phyloP scores from a whole-genome alignment of 768 basidiomycete genomes.

The Leccinum sublutescens region DNA sequence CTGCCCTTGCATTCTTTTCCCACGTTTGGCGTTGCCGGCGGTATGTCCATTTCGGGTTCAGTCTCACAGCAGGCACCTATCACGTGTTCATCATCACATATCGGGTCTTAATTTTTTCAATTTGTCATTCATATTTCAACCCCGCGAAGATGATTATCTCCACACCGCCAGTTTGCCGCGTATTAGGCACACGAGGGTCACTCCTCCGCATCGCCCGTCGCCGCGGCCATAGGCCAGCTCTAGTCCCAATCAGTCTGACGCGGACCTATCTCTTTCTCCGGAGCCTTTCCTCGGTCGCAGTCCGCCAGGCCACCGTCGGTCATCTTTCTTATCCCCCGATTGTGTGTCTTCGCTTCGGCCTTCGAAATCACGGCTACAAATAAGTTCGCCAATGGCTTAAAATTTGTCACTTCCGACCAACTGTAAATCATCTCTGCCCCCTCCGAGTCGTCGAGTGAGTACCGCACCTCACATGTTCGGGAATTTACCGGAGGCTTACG shows the following conservation, averaged over 20 bases:
- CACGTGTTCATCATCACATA: constrained; percentile 25
- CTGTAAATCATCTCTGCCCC: neutral
- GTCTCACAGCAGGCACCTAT: constrained; percentile 27
- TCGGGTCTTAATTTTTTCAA: constrained; percentile 18
- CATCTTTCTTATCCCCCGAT: constrained; percentile 9
- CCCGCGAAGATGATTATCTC: constrained; percentile 27
- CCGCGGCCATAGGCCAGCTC: neutral
- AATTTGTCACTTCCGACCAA: neutral
- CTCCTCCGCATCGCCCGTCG: constrained; percentile 3
- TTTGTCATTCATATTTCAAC: constrained; percentile 12
- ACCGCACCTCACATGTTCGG: neutral
- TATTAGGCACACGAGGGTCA: neutral
- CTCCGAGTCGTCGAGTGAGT: neutral
- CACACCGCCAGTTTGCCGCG: neutral
- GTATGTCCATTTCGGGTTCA: constrained; percentile 28
- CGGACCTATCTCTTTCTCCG: constrained; percentile 1
- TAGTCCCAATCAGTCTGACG: neutral
- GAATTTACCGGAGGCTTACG: constrained; percentile 12
- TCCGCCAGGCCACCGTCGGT: constrained; percentile 6
- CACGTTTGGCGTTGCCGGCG: constrained; percentile 37
- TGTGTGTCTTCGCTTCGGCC: neutral
- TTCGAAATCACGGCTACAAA: neutral
- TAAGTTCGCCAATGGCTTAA: constrained; percentile 1
- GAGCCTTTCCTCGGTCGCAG: constrained; percentile 4
- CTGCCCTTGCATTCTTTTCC: constrained; percentile 34